phyloP scores from a whole-genome alignment of 2,329 filamentous ascomycete genomes.

The Sphaceloma murrayae region DNA sequence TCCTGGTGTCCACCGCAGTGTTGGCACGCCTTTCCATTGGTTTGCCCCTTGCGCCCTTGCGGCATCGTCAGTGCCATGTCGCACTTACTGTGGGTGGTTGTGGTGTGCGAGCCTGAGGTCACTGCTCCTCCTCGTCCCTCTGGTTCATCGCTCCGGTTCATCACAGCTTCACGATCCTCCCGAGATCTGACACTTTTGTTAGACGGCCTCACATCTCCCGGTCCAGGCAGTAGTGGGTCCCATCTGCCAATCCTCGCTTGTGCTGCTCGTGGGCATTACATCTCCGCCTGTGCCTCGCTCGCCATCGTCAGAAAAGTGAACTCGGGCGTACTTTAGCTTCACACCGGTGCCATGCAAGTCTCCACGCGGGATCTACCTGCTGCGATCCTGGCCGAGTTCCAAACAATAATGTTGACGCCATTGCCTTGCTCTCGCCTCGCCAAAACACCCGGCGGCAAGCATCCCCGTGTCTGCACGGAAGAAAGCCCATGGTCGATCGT shows the following conservation, averaged over 20 bases:
- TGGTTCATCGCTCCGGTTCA: conserved; percentile 8
- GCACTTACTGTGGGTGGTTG: too few species aligned
- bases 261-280: not conserved
- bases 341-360: conserved; percentile 5
- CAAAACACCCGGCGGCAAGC: conserved; percentile 7
- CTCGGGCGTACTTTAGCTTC: conserved; percentile 11
- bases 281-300: conserved; percentile 5
- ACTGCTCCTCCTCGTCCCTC: conserved; percentile 12
- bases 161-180: conserved; percentile 6
- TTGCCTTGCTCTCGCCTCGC: conserved; percentile 8
- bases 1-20: not conserved
- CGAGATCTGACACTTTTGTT: conserved; percentile 14
- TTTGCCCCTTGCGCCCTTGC: conserved; percentile 8
- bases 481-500: conserved; percentile 8
- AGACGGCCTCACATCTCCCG: conserved; percentile 1
- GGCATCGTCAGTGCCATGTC: too few species aligned
- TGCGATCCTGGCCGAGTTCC: not conserved
- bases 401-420: conserved; percentile 14
- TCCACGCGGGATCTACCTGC: conserved; percentile 4
- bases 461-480: not conserved
- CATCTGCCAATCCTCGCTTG: conserved; percentile 2
- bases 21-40: conserved; percentile 7
- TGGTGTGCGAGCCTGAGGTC: conserved; percentile 10
- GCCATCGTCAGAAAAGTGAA: not conserved
- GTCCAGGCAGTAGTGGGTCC: conserved; percentile 1